phyloP scores from a whole-genome alignment of 768 basidiomycete species.

The Lentinula aciculospora region DNA sequence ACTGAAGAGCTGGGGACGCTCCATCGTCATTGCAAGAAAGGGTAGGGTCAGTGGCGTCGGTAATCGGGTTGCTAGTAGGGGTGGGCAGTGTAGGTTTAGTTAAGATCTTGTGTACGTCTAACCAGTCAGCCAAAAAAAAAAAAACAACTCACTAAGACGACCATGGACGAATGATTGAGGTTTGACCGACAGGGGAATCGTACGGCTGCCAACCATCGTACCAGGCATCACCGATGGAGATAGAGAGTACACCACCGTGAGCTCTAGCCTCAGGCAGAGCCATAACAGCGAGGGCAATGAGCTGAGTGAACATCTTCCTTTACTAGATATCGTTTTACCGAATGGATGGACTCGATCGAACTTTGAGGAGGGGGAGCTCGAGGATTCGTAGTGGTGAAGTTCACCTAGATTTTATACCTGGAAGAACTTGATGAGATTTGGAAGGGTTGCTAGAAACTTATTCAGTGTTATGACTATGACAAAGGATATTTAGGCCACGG shows the following conservation, averaged over 20 bases:
- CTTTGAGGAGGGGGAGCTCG: not conserved
- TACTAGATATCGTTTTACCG: not conserved
- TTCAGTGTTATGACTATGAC: too few species aligned
- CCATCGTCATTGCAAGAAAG: slow-evolving; percentile 43
- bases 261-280: slow-evolving; percentile 27
- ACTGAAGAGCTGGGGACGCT: slow-evolving; percentile 30
- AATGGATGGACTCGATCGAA: not conserved
- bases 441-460: not conserved
- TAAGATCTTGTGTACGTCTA: too few species aligned
- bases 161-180: slow-evolving; percentile 39
- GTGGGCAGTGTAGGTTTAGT: too few species aligned
- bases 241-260: slow-evolving; percentile 39
- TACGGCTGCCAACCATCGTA: slow-evolving; percentile 41
- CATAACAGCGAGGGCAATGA: slow-evolving; percentile 17
- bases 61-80: slow-evolving; percentile 43
- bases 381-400: not conserved
- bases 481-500: too few species aligned
- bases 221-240: slow-evolving; percentile 29
- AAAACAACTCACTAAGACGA: slow-evolving; percentile 28
- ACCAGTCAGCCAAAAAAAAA: too few species aligned
- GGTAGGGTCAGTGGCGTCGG: slow-evolving; percentile 27
- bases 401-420: not conserved
- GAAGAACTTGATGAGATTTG: not conserved
- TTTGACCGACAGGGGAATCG: slow-evolving; percentile 35
- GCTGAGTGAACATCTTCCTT: slow-evolving; percentile 4